Conservation (phyloP, 1,284 basidiomycete genomes). For the Heliocybe sulcata region DNA sequence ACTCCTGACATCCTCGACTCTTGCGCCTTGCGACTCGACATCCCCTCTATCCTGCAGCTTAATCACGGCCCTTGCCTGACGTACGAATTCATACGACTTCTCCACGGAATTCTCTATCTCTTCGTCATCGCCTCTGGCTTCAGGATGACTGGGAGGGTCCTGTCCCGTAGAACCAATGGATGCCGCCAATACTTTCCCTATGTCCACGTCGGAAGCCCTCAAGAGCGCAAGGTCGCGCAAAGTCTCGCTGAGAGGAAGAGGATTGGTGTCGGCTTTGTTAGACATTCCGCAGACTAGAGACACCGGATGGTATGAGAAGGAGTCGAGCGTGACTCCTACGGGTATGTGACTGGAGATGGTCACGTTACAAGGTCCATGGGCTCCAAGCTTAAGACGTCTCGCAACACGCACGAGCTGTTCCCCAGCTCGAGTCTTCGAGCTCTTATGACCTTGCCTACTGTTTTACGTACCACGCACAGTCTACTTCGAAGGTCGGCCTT, state of each 20-base stretch:
- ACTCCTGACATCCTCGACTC: constrained; percentile 42
- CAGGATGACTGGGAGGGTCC: not conserved
- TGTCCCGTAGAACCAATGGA: constrained; percentile 11
- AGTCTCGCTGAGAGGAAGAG: constrained; percentile 50
- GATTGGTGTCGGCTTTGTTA: constrained; percentile 9
- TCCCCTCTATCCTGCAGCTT: constrained; percentile 45
- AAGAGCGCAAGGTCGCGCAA: constrained; percentile 69
- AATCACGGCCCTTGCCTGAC: constrained; percentile 46
- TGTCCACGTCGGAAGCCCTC: constrained; percentile 50
- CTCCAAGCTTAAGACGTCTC: too few species aligned
- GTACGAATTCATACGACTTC: constrained; percentile 40
- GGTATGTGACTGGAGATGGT: too few species aligned
- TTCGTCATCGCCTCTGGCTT: not conserved
- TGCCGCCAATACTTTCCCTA: constrained; percentile 31
- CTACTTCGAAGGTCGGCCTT: too few species aligned
- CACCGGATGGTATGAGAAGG: not conserved
- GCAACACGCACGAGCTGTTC: too few species aligned
- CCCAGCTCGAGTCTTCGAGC: too few species aligned
- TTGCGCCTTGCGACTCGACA: constrained; percentile 39
- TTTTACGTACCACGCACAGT: too few species aligned
- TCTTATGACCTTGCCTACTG: too few species aligned
- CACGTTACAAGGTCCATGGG: too few species aligned
- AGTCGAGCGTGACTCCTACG: too few species aligned
- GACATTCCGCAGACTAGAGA: not conserved
- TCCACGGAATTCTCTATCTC: constrained; percentile 32